Conservation (phyloP, 306 rosid genomes). For the Senna tora region DNA sequence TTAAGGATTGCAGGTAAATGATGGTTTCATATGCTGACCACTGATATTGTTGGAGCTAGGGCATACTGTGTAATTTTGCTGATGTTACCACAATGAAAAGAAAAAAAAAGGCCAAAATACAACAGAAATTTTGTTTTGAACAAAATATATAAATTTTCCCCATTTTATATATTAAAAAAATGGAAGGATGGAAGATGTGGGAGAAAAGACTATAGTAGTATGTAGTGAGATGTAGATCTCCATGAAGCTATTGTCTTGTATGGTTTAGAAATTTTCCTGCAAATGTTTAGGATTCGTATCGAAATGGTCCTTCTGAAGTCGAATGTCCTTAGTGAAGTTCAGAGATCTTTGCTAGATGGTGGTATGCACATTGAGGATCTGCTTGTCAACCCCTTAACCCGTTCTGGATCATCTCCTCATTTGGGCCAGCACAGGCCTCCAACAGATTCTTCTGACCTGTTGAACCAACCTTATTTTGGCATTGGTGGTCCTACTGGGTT, state of each 20-base stretch:
- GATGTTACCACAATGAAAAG: background rate
- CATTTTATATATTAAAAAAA: background rate
- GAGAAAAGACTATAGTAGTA: background rate
- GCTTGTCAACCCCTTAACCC: constrained; percentile 66
- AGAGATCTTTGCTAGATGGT: constrained; percentile 94
- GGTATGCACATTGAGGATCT: constrained; percentile 97
- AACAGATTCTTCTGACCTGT: constrained; percentile 79
- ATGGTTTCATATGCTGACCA: constrained; percentile 26
- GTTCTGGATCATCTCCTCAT: constrained; percentile 64
- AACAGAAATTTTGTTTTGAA: background rate
- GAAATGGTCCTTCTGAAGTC: constrained; percentile 89
- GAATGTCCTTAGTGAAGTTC: constrained; percentile 89
- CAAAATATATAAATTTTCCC: too few relatives aligned
- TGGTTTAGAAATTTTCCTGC: constrained; percentile 45
- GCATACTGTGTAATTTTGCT: constrained; percentile 27
- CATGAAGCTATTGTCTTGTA: constrained; percentile 19
- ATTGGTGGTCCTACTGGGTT: constrained; percentile 91
- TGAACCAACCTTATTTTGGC: constrained; percentile 59
- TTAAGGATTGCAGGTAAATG: constrained; percentile 92
- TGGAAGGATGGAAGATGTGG: background rate
- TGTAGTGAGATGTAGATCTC: constrained; percentile 6
- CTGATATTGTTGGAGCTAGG: constrained; percentile 30
- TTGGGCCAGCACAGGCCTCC: constrained; percentile 65
- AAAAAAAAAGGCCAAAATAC: background rate
- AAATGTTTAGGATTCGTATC: constrained; percentile 74